A percentile compares a stretch with the other conserved stretches of the same genome.
Conservation (phyloP, 1,284 basidiomycete genomes). For the Ganoderma multipileum region DNA sequence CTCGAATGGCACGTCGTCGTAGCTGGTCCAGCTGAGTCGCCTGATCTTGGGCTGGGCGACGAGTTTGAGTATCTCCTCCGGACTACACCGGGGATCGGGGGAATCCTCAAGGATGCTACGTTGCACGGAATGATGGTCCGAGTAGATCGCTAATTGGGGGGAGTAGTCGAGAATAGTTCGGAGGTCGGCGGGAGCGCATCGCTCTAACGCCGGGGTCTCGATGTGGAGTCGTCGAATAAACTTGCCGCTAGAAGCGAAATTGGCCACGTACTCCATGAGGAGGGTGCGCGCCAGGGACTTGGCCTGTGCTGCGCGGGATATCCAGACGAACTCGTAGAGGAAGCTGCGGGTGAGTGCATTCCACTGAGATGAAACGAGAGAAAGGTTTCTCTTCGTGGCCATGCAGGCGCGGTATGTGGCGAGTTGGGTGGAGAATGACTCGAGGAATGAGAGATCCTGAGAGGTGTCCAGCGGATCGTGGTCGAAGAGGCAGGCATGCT, state of each 20-base stretch:
- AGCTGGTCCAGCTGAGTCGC: constrained; percentile 72
- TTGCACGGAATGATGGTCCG: constrained; percentile 68
- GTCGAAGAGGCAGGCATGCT: constrained; percentile 52
- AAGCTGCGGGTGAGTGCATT: constrained; percentile 57
- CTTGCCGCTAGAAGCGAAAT: constrained; percentile 50
- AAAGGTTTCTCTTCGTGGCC: constrained; percentile 54
- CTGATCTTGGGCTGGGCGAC: constrained; percentile 64
- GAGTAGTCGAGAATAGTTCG: constrained; percentile 69
- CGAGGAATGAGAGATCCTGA: constrained; percentile 57
- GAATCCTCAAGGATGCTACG: constrained; percentile 53
- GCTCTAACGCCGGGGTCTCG: constrained; percentile 69
- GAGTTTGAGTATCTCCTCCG: constrained; percentile 61
- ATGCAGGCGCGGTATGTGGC: constrained; percentile 55
- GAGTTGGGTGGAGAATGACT: constrained; percentile 48
- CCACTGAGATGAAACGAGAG: constrained; percentile 64
- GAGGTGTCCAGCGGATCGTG: constrained; percentile 55
- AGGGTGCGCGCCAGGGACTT: constrained; percentile 61
- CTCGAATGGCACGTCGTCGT: constrained; percentile 68
- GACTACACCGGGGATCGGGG: constrained; percentile 52
- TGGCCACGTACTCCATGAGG: constrained; percentile 51
- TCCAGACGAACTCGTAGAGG: constrained; percentile 75
- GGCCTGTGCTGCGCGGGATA: constrained; percentile 62
- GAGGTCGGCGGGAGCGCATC: constrained; percentile 70
- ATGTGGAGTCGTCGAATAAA: constrained; percentile 71
- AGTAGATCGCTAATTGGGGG: constrained; percentile 62